phyloP scores from a whole-genome alignment of 1,139 yeast species.

The Fermentozyma sake region DNA sequence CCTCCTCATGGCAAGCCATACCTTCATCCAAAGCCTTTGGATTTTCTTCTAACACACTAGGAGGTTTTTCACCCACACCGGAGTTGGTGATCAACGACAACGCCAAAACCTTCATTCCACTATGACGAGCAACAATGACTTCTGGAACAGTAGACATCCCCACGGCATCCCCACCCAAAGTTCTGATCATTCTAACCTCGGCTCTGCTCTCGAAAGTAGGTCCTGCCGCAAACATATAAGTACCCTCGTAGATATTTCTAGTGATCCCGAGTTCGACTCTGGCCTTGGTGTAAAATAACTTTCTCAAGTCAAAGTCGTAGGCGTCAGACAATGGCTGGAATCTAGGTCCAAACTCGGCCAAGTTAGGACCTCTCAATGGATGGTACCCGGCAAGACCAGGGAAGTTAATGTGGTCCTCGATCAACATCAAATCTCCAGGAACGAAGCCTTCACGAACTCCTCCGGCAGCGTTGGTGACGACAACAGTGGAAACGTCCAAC shows the following conservation, averaged over 20 bases:
- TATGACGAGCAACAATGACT: slow-evolving; percentile 86
- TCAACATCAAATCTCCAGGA: slow-evolving; percentile 89
- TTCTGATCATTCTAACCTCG: slow-evolving; percentile 71
- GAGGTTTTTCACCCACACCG: slow-evolving; percentile 72
- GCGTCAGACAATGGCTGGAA: slow-evolving; percentile 89
- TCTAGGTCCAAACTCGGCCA: slow-evolving; percentile 76
- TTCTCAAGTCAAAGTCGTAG: slow-evolving; percentile 70
- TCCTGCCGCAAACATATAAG: slow-evolving; percentile 81
- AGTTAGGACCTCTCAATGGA: slow-evolving; percentile 85
- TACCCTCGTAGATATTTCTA: slow-evolving; percentile 79
- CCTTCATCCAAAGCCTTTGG: slow-evolving; percentile 61
- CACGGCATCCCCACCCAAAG: slow-evolving; percentile 86
- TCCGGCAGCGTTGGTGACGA: slow-evolving; percentile 95
- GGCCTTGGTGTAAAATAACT: slow-evolving; percentile 51
- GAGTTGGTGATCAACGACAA: slow-evolving; percentile 82
- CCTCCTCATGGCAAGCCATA: slow-evolving; percentile 88
- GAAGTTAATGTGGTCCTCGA: slow-evolving; percentile 81
- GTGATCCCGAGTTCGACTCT: slow-evolving; percentile 44
- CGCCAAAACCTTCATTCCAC: slow-evolving; percentile 77
- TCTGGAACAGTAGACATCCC: slow-evolving; percentile 99
- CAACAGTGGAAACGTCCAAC: slow-evolving; percentile 55
- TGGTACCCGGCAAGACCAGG: slow-evolving; percentile 90
- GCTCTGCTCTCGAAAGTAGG: slow-evolving; percentile 95
- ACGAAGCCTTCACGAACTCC: slow-evolving; percentile 63
- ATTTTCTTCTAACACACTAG: slow-evolving; percentile 59